Base-by-base conservation (phyloP, 2,329 filamentous ascomycete species). In the Stachybotrys elegans region DNA sequence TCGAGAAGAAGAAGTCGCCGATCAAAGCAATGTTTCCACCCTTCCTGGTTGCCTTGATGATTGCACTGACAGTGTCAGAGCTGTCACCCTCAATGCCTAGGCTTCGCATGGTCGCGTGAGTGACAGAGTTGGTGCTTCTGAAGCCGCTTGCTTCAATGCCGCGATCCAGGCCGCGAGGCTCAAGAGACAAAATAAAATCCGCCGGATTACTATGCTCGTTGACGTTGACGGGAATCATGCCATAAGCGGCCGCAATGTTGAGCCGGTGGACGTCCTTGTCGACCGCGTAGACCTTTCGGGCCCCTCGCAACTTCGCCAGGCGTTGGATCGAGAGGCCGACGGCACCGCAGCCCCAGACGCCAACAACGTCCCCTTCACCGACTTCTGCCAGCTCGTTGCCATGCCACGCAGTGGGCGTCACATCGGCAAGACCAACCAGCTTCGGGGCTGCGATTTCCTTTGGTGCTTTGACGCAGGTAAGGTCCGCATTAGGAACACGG, bases 11-110 rank as follows among this genome's bases (percentile, higher is more conserved):
- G 34, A 37, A 37, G 34, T 37, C 34, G 34, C 34, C 34, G 20
- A 37, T 37, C n/a, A 37, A 21, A 20, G 34, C 34, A 19, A 37
- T 21, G 19, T 37, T 37, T 6, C 34, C 34, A 21, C 34, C 34
- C 34, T 37, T 37, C 20, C 34, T 14, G 13, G 34, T 37, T 37
- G 34, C 34, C 34, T 37, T 37, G 34, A 37, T 37, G n/a, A 37
- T 19, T 21, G 34, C 34, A 13, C 19, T 37, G 20, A 21, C 34
- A 19, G 34, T 37, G 34, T 37, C 34, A 12, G 34, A 37, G 16
- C 34, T 37, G 20, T 37, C 34, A 21, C 34, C 34, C 20, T 37
- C 34, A 20, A 37, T 13, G 13, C 34, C 34, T 20, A 37, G 34
- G 6, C n/a, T 19, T 37, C 34, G 16, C 34, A 37, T 37, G 13